phyloP scores from a whole-genome alignment of 2,329 filamentous ascomycete genomes.

The Pseudocercospora cruenta region DNA sequence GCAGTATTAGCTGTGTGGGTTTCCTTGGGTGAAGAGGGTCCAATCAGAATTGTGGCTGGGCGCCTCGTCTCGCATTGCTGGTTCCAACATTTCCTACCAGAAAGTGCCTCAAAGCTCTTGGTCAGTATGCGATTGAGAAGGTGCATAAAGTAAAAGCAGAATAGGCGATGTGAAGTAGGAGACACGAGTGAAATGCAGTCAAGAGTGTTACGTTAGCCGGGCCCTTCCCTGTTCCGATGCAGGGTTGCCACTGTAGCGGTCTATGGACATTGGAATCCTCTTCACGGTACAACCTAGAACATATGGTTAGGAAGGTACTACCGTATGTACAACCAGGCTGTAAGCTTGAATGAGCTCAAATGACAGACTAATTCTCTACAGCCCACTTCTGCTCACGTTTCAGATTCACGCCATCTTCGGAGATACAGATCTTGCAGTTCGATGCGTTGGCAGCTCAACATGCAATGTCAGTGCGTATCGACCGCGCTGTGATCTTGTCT shows the following conservation, averaged over 20 bases:
- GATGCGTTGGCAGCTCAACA: neutral
- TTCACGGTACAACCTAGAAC: neutral
- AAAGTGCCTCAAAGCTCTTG: neutral
- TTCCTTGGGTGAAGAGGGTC: neutral
- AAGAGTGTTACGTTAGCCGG: neutral
- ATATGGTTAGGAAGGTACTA: neutral
- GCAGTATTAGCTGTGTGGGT: constrained; percentile 3
- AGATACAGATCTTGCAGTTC: neutral
- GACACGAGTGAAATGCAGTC: neutral
- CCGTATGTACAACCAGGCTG: neutral
- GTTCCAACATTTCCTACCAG: neutral
- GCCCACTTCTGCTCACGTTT: too few relatives aligned
- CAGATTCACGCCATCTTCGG: too few relatives aligned
- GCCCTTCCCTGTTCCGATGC: neutral
- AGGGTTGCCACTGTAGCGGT: neutral
- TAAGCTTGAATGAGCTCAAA: neutral
- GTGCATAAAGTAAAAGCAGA: neutral
- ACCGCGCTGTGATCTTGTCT: neutral
- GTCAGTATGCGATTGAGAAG: neutral
- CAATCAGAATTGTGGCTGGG: constrained; percentile 1
- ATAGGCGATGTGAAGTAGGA: neutral
- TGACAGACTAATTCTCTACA: too few relatives aligned
- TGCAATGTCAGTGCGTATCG: neutral
- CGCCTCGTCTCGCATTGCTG: neutral
- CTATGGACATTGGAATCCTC: neutral